Conservation (phyloP, 129 eudicot species). For the Oenanthe sinensis region DNA sequence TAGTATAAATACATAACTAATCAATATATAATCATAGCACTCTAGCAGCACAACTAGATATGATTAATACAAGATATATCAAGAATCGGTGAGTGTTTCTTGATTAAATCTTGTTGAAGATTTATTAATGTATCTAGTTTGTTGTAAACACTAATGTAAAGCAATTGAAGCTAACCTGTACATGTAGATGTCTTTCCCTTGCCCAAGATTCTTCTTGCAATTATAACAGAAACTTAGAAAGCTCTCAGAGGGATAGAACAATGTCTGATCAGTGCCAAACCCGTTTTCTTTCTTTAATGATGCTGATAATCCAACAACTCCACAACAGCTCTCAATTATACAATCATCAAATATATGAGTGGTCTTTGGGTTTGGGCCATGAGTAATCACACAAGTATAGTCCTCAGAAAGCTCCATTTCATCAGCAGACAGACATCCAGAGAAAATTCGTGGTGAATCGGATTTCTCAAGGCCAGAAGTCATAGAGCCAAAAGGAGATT, state of each 20-base stretch:
- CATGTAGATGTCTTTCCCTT: conserved; percentile 60
- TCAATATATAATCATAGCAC: background rate
- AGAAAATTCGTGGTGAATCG: conserved; percentile 29
- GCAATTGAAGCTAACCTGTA: conserved; percentile 45
- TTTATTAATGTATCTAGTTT: background rate
- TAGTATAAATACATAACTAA: background rate
- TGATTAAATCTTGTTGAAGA: background rate
- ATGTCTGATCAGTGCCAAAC: conserved; percentile 5
- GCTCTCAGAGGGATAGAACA: conserved; percentile 49
- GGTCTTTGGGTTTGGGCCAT: conserved; percentile 74
- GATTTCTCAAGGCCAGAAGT: conserved; percentile 23
- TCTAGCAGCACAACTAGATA: background rate
- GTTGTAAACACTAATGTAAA: background rate
- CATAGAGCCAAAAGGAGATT: conserved; percentile 31
- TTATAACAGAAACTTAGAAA: conserved; percentile 58
- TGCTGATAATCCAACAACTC: conserved; percentile 35
- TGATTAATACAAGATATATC: background rate
- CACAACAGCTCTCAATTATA: conserved; percentile 62
- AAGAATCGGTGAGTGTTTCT: background rate
- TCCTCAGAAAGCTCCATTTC: conserved; percentile 90
- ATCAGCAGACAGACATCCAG: conserved; percentile 32
- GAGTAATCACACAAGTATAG: conserved; percentile 64
- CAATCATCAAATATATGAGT: conserved; percentile 78
- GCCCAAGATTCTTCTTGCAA: conserved; percentile 64
- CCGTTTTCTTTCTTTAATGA: conserved; percentile 27